A percentile compares a stretch with the other conserved stretches of the same genome.
These are phyloP conservation scores for Vachellia collinsii DNA, from an alignment of 306 rosid species.

Conservation along the genomic window DNA sequence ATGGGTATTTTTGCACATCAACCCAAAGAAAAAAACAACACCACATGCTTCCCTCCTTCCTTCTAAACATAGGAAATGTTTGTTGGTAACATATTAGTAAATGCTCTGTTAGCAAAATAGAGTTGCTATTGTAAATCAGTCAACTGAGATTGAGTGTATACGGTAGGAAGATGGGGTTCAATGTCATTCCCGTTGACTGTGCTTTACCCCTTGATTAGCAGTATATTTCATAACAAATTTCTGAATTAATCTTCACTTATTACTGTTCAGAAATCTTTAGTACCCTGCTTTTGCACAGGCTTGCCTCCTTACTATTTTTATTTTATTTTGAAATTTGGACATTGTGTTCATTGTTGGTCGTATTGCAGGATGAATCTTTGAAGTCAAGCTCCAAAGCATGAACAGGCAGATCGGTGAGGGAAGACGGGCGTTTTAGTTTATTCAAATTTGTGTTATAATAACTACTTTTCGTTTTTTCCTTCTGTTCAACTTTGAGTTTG, in stretches of 20 bases:
- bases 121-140: background rate
- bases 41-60: background rate
- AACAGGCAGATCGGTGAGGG: slow-evolving; percentile 26
- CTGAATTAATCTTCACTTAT: slow-evolving; percentile 17
- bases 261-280: slow-evolving; percentile 3
- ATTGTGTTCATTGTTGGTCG: slow-evolving; percentile 28
- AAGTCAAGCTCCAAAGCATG: slow-evolving; percentile 33
- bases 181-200: background rate
- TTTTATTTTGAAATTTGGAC: background rate
- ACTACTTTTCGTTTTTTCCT: slow-evolving; percentile 4
- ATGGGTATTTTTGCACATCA: no score
- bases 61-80: background rate
- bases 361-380: slow-evolving; percentile 44
- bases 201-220: background rate
- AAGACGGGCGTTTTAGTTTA: slow-evolving; percentile 35
- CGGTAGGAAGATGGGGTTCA: background rate
- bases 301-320: background rate
- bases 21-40: no score
- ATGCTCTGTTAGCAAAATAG: background rate
- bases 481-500: slow-evolving; percentile 28
- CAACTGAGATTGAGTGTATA: background rate
- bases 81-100: background rate
- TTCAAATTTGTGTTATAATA: slow-evolving; percentile 26
- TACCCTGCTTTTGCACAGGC: background rate
- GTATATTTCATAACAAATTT: slow-evolving; percentile 4